Evolutionary conservation across 2,329 filamentous ascomycete genomes (phyloP), one percentile per base, ranked within the genome.

Genomic region (Botryotinia narcissicola): DNA sequence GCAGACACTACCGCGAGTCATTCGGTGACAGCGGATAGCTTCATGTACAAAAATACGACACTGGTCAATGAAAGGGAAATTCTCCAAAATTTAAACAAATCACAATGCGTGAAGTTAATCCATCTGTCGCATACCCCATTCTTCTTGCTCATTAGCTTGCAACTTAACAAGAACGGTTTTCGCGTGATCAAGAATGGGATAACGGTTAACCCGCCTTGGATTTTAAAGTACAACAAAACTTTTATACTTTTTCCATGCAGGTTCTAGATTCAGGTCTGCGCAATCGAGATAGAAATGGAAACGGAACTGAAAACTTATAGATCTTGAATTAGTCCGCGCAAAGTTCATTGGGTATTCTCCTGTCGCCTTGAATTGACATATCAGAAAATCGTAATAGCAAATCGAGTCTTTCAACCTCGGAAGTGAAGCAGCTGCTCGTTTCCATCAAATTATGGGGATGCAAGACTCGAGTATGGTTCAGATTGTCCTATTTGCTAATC

Each of bases 171-270:
- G 42, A 71, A 71, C 40, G 22, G 40, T 66, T 63, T 54, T 62
- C 63, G 61, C 70, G 44, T 71, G 70, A 51, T 71, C 35, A 71
- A 63, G 59, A 71, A 71, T 71, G 70, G 60, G 70, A 71, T 71
- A 51, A 51, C 60, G 57, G 46, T 46, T 54, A 40, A 59, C 25
- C 25, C 37, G n/a, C 68, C 54, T 46, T 35, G 40, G 25, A 37
- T 14, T 54, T 35, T 16, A 60, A 37, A 48, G 57, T 66, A 66
- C 37, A 66, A 66, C 70, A 40, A 54, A 54, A 42, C 20, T 16
- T 18, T 66, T 61, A 42, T 14, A 57, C n/a, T 57, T 57, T 54
- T 51, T 62, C 22, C 35, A 71, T 66, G 70, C 70, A 71, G 70
- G 70, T 64, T 64, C 70, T 71, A 64, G 70, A 71, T 71, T 35